phyloP scores from a whole-genome alignment of 148 eudicot species.

The Arctostaphylos glauca region DNA sequence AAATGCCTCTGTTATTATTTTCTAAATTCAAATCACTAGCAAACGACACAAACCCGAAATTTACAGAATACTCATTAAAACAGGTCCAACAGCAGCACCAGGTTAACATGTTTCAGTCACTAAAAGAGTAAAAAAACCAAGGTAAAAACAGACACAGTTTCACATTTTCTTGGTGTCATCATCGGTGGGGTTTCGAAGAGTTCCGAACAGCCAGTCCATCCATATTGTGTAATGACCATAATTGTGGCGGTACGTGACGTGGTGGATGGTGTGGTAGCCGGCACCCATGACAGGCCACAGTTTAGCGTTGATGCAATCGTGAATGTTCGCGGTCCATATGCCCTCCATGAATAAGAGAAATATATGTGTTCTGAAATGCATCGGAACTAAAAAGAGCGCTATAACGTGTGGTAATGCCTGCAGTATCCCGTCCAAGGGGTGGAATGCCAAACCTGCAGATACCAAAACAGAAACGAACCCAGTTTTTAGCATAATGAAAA shows the following conservation, averaged over 20 bases:
- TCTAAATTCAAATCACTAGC: background rate
- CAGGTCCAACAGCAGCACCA: background rate
- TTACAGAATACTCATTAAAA: background rate
- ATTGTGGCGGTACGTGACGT: constrained; percentile 84
- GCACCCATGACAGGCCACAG: constrained; percentile 98
- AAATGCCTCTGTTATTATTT: background rate
- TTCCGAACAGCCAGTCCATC: constrained; percentile 98
- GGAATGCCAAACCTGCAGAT: constrained; percentile 72
- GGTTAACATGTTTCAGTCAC: background rate
- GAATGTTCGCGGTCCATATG: constrained; percentile 90
- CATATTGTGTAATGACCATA: constrained; percentile 86
- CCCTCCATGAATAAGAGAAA: constrained; percentile 61
- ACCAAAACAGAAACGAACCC: background rate
- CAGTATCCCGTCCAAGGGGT: constrained; percentile 84
- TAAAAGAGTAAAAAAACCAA: background rate
- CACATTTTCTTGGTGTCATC: constrained; percentile 52
- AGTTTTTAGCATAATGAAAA: background rate
- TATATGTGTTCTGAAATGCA: constrained; percentile 63
- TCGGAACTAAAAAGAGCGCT: constrained; percentile 61
- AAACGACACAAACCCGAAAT: background rate
- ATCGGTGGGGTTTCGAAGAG: constrained; percentile 58
- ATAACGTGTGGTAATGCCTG: constrained; percentile 80
- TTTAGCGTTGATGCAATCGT: constrained; percentile 80
- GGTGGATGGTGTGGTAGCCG: constrained; percentile 93
- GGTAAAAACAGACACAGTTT: background rate